Evolutionary conservation across 2,329 filamentous ascomycete genomes (phyloP).

Genomic region (Cadophora luteo-olivacea): DNA sequence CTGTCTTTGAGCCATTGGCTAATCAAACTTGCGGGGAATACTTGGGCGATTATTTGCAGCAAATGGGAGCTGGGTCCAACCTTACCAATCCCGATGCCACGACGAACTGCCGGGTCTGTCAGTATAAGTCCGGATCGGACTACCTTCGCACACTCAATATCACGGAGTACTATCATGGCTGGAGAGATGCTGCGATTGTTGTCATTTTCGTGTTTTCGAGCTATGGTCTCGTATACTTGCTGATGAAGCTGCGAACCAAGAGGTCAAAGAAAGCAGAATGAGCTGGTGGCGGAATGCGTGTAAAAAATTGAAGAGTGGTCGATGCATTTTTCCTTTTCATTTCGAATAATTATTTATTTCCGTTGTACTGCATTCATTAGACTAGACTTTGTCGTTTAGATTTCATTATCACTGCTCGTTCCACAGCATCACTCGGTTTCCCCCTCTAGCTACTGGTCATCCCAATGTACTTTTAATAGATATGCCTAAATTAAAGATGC

Average conservation of each 20-base stretch:
- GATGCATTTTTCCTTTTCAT: too few species aligned
- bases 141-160: conserved; percentile 67
- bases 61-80: conserved; percentile 54
- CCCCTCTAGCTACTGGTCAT: too few species aligned
- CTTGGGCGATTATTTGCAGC: conserved; percentile 56
- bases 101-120: conserved; percentile 63
- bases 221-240: conserved; percentile 52
- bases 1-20: conserved; percentile 67
- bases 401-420: too few species aligned
- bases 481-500: too few species aligned
- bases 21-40: conserved; percentile 66
- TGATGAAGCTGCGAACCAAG: conserved; percentile 57
- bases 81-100: conserved; percentile 66
- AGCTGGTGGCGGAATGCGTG: too few species aligned
- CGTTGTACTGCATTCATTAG: too few species aligned
- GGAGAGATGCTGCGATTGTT: conserved; percentile 65
- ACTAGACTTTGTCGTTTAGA: not conserved
- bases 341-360: too few species aligned
- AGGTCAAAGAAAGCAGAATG: conserved; percentile 50
- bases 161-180: conserved; percentile 66
- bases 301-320: too few species aligned
- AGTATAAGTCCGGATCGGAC: conserved; percentile 62
- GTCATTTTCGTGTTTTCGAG: conserved; percentile 51
- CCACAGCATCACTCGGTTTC: too few species aligned
- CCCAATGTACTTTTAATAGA: too few species aligned